Evolutionary conservation across 2,329 filamentous ascomycete genomes (phyloP), one percentile per base, ranked within the genome.

Genomic region (Cladophialophora immunda): DNA sequence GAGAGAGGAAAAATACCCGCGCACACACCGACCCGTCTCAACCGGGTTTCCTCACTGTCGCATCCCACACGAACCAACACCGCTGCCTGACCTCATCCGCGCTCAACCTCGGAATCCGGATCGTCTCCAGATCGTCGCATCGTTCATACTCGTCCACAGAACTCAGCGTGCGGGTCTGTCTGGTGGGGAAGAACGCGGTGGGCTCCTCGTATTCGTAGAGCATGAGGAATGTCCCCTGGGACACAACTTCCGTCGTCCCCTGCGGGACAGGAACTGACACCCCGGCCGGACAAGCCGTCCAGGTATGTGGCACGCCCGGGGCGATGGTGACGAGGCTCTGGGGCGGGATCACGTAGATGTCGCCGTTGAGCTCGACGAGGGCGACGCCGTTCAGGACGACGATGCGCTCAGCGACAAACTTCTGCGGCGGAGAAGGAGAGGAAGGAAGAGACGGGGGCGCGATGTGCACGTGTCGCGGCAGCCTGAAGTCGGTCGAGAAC

Each of bases 391-490:
- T 59, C 1, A 70, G 54, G 17, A 70, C 68, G 17, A 70, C 60
- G 41, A 70, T 70, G 5, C 66, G 59, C 58, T 70, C 66, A n/a
- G 45, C 60, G n/a, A 61, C 55, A 36, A 61, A 65, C 13, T 54
- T 65, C 11, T 41, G 56, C 45, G 50, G 13, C n/a, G 29, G 19
- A 1, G 19, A 8, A 7, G 38, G 8, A n/a, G 15, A 41, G n/a
- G 47, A 29, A 34, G 41, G 30, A 25, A n/a, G 9, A 6, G 56
- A 36, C 2, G 60, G 25, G 3, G 66, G 63, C 13, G 67, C 62
- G 41, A 71, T 69, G 50, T 69, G 69, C 17, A 71, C 69, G 36
- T 71, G 67, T 25, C 69, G 58, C 3, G 67, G 67, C 19, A 69
- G 53, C 4, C 67, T 62, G 29, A 67, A 62, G n/a, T 62, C 58